Evolutionary conservation across 1,284 basidiomycete species (phyloP), one percentile per base, ranked within the genome.

Genomic region (Cystodermella granulosa): DNA sequence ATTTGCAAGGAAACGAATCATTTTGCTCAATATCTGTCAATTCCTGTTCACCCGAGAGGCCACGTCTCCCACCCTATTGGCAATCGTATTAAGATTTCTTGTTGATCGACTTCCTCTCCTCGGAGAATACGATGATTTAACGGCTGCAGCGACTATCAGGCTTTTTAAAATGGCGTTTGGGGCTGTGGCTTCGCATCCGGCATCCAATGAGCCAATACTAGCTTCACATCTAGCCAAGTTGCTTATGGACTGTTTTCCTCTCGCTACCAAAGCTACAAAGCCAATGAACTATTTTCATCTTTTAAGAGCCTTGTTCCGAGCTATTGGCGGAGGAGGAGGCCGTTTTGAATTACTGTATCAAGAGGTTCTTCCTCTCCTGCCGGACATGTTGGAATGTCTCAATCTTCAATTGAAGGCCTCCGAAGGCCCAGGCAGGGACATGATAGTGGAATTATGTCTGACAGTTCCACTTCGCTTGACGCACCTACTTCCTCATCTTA

Each of bases 91-190:
- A 48, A 81, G 85, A 39, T 93, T 91, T 66, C 79, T 98, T 41
- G 84, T 96, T 47, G 81, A 84, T 23, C 79, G 85, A 39, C 79
- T 99, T 14, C 87, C 86, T 22, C 72, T 86, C 39, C 79, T 99
- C 2, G 95, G 94, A 39, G 85, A 91, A 52, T 82, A 87, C 59
- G 87, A 94, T 57, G 87, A 91, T 56, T 75, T 84, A 54, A 84
- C 82, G 8, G 84, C 87, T 2, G 82, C 87, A 1, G 81, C 88
- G 35, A 88, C 87, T 8, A 84, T 98, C 49, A 81, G 92, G 43
- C 74, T 98, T 49, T 98, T 93, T 81, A 98, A 98, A 73, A 89
- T 97, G 80, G 87, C 92, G 6, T 99, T 98, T 69, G 79, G 82
- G 54, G 91, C 95, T 3, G 91, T 98, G 51, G 84, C 85, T 28